Evolutionary conservation across 1,284 basidiomycete species (phyloP).

Genomic region (Microbotryum intermedium): DNA sequence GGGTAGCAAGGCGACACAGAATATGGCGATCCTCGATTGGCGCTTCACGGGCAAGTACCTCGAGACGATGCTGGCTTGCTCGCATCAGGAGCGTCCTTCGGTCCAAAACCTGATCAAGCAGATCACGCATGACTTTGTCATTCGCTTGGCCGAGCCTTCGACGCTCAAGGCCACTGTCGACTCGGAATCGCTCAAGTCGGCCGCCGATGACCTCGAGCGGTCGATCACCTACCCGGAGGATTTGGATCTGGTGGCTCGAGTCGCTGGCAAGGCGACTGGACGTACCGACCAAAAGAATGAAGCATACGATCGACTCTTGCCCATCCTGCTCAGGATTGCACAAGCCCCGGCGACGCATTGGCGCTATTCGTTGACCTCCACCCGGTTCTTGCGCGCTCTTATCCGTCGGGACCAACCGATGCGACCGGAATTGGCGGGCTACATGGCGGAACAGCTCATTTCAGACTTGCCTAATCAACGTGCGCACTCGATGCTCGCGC

Average conservation of each 20-base stretch:
- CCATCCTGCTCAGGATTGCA: constrained; percentile 60
- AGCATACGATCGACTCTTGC: constrained; percentile 41
- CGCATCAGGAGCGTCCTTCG: constrained; percentile 47
- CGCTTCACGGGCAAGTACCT: constrained; percentile 55
- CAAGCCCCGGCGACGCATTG: constrained; percentile 68
- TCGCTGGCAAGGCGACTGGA: constrained; percentile 35
- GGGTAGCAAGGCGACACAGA: constrained; percentile 58
- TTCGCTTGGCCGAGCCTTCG: constrained; percentile 38
- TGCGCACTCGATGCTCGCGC: constrained; percentile 52
- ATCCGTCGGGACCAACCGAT: constrained; percentile 65
- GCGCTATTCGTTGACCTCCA: constrained; percentile 76
- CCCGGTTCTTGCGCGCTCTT: constrained; percentile 61
- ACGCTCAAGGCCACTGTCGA: constrained; percentile 25
- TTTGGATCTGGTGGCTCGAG: constrained; percentile 34
- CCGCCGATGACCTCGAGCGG: constrained; percentile 33
- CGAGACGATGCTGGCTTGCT: constrained; percentile 17
- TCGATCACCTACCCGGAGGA: constrained; percentile 24
- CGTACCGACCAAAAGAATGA: constrained; percentile 39
- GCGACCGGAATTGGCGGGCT: constrained; percentile 52
- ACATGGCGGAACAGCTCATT: constrained; percentile 37
- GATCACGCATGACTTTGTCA: constrained; percentile 55
- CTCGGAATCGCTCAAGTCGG: constrained; percentile 27
- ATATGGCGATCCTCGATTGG: constrained; percentile 50
- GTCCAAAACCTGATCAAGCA: constrained; percentile 76
- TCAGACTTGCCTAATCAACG: constrained; percentile 78